Base-by-base conservation (phyloP, 345 rosid genomes). In the Ailanthus altissimus region DNA sequence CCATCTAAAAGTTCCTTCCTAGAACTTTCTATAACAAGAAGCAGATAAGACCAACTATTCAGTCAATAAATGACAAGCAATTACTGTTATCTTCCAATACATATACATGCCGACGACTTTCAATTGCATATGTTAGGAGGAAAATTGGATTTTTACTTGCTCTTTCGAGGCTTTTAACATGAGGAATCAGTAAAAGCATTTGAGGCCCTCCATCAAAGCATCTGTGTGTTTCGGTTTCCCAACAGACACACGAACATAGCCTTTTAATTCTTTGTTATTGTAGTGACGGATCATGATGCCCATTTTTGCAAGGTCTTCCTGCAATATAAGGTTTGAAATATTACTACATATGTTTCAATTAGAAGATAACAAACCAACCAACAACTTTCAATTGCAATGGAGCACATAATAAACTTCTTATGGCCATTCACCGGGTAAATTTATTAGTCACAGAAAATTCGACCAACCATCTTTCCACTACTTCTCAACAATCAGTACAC, bases 201-300 rank as follows among this genome's bases (percentile, higher is more conserved):
- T 84, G 25, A 94, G 90, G 79, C 94, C 81, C 20, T 73, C 74
- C 88, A 94, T 91, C 79, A 94, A 82, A 50, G 64, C 77, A 78
- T 91, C 89, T 2, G 98, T 91, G 75, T 94, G 97, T 73, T 94
- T 90, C 21, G 98, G 98, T 80, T 87, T 94, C 40, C 98, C 98
- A 6, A 90, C 93, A 12, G 97, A 88, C 42, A 92, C 78, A 28
- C 98, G 91, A 28, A 95, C 88, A 57, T 80, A 96, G n/a, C 98
- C 93, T 73, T 83, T 89, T 81, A 96, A 83, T 81, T 90, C 97
- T 80, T 85, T 85, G 47, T 90, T 96, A 42, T 89, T 86, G 79
- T 93, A 96, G 87, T 93, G 99, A 66, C 98, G 98, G 64, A 96
- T 85, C 97, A 96, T 91, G 67, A 93, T 93, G 5, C 98, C 99